Evolutionary conservation across 164 flowering plant genomes (phyloP).

Genomic region (Nymphaea colorata): DNA sequence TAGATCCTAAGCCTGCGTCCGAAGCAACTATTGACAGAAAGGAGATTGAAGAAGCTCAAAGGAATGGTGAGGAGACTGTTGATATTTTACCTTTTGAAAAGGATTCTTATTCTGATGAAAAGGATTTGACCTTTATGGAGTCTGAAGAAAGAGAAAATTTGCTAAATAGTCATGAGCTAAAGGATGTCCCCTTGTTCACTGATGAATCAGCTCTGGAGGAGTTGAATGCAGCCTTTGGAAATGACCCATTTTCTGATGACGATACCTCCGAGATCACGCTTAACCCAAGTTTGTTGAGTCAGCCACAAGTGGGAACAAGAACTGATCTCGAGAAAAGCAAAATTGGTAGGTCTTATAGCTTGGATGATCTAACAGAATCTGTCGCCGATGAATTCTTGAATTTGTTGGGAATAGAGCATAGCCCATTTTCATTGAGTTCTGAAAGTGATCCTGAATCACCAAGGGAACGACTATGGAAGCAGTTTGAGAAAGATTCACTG

Average conservation of each 20-base stretch:
- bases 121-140: too few relatives aligned
- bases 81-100: too few relatives aligned
- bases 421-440: slow-evolving; percentile 60
- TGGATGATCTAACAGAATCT: slow-evolving; percentile 54
- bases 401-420: slow-evolving; percentile 71
- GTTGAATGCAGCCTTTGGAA: slow-evolving; percentile 39
- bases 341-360: slow-evolving; percentile 37
- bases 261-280: slow-evolving; percentile 3
- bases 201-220: slow-evolving; percentile 39
- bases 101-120: too few relatives aligned
- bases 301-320: neutral
- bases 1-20: neutral
- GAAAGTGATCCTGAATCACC: slow-evolving; percentile 86
- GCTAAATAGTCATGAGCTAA: slow-evolving; percentile 1
- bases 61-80: too few relatives aligned
- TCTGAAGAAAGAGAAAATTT: too few relatives aligned
- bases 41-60: too few relatives aligned
- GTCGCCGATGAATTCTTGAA: slow-evolving; percentile 75
- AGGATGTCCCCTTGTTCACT: slow-evolving; percentile 12
- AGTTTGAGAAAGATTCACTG: slow-evolving; percentile 77
- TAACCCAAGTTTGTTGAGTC: neutral
- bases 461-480: slow-evolving; percentile 68
- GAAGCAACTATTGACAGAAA: too few relatives aligned
- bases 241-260: slow-evolving; percentile 24
- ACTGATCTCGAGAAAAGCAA: slow-evolving; percentile 10